Base-by-base conservation (phyloP, 331 rosid species). In the Ulmus americana region DNA sequence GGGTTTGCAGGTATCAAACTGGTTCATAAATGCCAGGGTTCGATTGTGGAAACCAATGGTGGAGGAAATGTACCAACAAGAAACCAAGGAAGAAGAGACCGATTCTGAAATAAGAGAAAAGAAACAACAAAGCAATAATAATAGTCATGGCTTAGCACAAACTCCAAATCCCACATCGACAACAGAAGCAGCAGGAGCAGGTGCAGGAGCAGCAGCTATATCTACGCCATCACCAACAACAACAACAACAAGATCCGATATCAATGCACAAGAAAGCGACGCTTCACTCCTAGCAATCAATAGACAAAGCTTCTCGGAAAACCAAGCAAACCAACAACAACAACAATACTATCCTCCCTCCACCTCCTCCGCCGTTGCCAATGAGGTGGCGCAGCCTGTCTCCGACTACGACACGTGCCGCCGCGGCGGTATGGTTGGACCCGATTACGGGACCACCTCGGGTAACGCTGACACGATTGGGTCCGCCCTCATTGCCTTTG, bases 31-130 rank as follows among this genome's bases (percentile, higher is more conserved):
- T 86, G 99, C 99, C 20, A 90, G 99, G 84, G 99, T 94, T 60
- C 80, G 99, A 67, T 84, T 94, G 99, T 94, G 99, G 99, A 94
- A 94, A 85, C 99, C 99, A 72, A 94, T 94, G 99, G 99, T 94
- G 61, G 99, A 94, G 77, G 97, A 94, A 51, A 94, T 94, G 99
- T 94, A 94, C 77, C 97, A 94, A 70, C 95, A 90, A 81, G 99
- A 94, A 76, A 69, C 74, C 42, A 85, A 85, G 71, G 96, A 90
- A 48, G 89, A 86, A 59, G 63, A 64, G 5, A 52, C 63, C 52
- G 70, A 67, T 50, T 82, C 69, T 9, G 69, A 55, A 12, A 69
- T 55, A 69, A 45, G 68, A 63, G n/a, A 38, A 57, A 52, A 75
- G 75, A 70, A 59, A 4, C 39, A 68, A 20, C 45, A 56, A 38